These are phyloP conservation scores for Diaporthe sp. DNA, from an alignment of 2,329 filamentous ascomycete genomes.

Conservation along the genomic window DNA sequence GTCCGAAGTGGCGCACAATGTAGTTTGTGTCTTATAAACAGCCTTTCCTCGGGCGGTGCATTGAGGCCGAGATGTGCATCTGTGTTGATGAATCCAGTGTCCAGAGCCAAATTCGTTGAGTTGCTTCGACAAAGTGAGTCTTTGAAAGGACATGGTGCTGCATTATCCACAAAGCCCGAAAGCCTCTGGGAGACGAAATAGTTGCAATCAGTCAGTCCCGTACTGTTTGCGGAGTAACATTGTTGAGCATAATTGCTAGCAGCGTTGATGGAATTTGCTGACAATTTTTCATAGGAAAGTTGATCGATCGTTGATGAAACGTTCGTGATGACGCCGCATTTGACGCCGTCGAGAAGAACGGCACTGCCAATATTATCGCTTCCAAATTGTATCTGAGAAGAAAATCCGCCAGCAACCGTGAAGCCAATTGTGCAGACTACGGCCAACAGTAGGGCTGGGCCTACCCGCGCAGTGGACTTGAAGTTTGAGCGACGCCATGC, in stretches of 20 bases:
- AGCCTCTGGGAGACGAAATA: slow-evolving; percentile 4
- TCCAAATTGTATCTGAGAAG: slow-evolving; percentile 15
- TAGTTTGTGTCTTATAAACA: slow-evolving; percentile 27
- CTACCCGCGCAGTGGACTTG: background rate
- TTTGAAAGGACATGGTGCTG: slow-evolving; percentile 42
- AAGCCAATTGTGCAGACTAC: slow-evolving; percentile 15
- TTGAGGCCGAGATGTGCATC: slow-evolving; percentile 43
- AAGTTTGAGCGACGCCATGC: slow-evolving; percentile 13
- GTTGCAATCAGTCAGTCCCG: slow-evolving; percentile 22
- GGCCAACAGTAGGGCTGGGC: background rate
- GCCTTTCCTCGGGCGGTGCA: slow-evolving; percentile 37
- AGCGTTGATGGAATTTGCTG: background rate
- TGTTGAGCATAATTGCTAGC: slow-evolving; percentile 39
- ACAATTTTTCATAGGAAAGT: background rate
- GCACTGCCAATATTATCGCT: background rate
- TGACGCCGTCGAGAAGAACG: slow-evolving; percentile 35
- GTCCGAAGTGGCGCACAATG: slow-evolving; percentile 34
- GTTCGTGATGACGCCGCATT: background rate
- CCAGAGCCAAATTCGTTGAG: slow-evolving; percentile 33
- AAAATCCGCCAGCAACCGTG: slow-evolving; percentile 26
- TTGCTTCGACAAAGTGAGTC: slow-evolving; percentile 34
- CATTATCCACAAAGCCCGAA: background rate
- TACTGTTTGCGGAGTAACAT: slow-evolving; percentile 41
- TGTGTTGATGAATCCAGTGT: slow-evolving; percentile 41
- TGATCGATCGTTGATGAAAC: background rate